Base-by-base conservation (phyloP, 169 alveolate species). In the Plasmodium knowlesi region DNA sequence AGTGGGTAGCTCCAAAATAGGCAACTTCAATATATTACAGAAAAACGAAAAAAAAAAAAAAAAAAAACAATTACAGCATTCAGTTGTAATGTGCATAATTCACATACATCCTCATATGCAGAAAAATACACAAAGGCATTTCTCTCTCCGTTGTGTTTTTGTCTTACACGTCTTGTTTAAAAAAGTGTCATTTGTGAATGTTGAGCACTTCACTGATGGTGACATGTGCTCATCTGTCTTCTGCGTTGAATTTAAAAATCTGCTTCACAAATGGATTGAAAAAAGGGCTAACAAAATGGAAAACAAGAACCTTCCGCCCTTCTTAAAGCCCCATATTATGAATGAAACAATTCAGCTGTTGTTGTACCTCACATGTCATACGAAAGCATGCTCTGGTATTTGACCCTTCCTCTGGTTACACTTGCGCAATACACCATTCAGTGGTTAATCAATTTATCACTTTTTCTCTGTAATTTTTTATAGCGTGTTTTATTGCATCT, bases 401-500 rank as follows among this genome's bases (percentile, higher is more conserved):
- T 19, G 16, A 9, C 41, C 76, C 16, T 22, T 8, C 76, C 37
- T 3, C 32, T 5, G 76, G 37, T 67, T 67, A 67, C 30, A 67
- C 5, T 6, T 0, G n/a, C 16, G 16, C 30, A 28, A 0, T 25
- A 25, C 76, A 67, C 37, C 30, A 8, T 67, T 28, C 34, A 74
- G n/a, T 16, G 54, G 67, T 39, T 96, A 96, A 67, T 94, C 94
- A 92, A 14, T 39, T 81, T 91, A 91, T 81, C 53, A 91, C 95
- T 41, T 91, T 91, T 91, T 91, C 95, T 57, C 97, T 95, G 88
- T 98, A 98, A 93, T 98, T 98, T 76, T 96, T 97, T 53, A 98
- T 98, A n/a, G 99, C 99, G 89, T 98, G 98, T 92, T 98, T 98
- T 67, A 99, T 98, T 14, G 99, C 99, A 90, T 99, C 99, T 95